phyloP scores from a whole-genome alignment of 2,329 filamentous ascomycete genomes.

The Cephalotrichum gorgonifer region DNA sequence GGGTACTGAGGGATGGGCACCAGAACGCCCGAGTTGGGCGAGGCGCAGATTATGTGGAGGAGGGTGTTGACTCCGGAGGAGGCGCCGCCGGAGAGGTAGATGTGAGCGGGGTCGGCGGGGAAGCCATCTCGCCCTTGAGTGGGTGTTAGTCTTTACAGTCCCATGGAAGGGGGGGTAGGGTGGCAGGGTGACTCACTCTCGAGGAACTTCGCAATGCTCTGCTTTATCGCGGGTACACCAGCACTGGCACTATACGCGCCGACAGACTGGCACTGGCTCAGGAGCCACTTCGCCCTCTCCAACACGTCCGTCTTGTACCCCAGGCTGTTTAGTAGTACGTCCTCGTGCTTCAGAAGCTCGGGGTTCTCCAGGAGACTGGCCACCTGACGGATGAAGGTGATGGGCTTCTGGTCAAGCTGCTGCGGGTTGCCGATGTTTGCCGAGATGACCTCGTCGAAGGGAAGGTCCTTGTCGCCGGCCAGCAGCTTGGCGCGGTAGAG shows the following conservation, averaged over 20 bases:
- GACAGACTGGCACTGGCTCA: slow-evolving; percentile 79
- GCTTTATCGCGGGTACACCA: slow-evolving; percentile 74
- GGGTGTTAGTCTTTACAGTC: not conserved
- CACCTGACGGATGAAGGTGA: slow-evolving; percentile 98
- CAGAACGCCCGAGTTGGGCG: slow-evolving; percentile 69
- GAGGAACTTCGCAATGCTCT: slow-evolving; percentile 87
- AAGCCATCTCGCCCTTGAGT: slow-evolving; percentile 70
- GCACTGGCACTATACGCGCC: slow-evolving; percentile 95
- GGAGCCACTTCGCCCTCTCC: slow-evolving; percentile 67
- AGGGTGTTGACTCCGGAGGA: slow-evolving; percentile 93
- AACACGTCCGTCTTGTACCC: slow-evolving; percentile 88
- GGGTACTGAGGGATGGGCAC: slow-evolving; percentile 97
- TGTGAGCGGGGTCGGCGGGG: slow-evolving; percentile 65
- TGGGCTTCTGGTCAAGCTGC: slow-evolving; percentile 96
- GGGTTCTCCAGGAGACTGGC: slow-evolving; percentile 90
- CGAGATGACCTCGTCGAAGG: slow-evolving; percentile 85
- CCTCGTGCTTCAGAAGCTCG: slow-evolving; percentile 67
- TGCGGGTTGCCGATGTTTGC: slow-evolving; percentile 99
- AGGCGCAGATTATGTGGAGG: slow-evolving; percentile 76
- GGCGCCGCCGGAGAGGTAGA: slow-evolving; percentile 87
- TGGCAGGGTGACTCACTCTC: slow-evolving; percentile 48
- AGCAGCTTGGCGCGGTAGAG: slow-evolving; percentile 69
- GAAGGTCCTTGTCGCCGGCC: slow-evolving; percentile 50
- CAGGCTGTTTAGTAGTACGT: slow-evolving; percentile 63
- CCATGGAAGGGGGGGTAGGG: not conserved